phyloP scores from a whole-genome alignment of 176 grass and related monocot genomes.

The Avena sativa region DNA sequence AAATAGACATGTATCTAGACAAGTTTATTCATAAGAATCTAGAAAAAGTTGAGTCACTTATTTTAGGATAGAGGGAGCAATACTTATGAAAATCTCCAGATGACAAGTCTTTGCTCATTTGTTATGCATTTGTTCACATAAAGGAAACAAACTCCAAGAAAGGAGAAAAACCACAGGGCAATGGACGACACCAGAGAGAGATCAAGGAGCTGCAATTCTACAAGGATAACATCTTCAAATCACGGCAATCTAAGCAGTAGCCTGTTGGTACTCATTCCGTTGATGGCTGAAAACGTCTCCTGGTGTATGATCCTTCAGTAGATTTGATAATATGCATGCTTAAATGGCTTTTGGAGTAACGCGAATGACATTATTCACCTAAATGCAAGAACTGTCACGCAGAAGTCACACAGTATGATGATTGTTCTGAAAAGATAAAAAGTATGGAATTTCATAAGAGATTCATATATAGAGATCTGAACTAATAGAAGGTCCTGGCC shows the following conservation, averaged over 20 bases:
- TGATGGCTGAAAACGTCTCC: background rate
- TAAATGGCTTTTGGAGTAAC: background rate
- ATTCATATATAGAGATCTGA: no score
- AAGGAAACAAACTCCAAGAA: conserved; percentile 67
- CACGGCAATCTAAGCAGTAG: conserved; percentile 50
- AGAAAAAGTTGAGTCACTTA: no score
- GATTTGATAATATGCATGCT: background rate
- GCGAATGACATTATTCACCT: background rate
- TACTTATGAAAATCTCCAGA: background rate
- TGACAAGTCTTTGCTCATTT: background rate
- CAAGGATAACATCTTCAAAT: conserved; percentile 87
- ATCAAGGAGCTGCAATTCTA: conserved; percentile 84
- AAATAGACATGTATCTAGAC: no score
- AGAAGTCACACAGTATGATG: no score
- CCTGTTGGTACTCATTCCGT: background rate
- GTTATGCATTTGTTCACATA: conserved; percentile 45
- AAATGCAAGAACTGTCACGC: no score
- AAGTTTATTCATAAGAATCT: no score
- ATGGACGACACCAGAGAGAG: conserved; percentile 88
- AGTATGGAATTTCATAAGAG: no score
- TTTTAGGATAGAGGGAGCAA: background rate
- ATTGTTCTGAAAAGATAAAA: no score
- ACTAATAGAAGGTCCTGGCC: no score
- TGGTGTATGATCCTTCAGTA: background rate
- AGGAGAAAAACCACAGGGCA: conserved; percentile 78